phyloP scores from a whole-genome alignment of 305 asterid genomes.

The Solanum chacoense region DNA sequence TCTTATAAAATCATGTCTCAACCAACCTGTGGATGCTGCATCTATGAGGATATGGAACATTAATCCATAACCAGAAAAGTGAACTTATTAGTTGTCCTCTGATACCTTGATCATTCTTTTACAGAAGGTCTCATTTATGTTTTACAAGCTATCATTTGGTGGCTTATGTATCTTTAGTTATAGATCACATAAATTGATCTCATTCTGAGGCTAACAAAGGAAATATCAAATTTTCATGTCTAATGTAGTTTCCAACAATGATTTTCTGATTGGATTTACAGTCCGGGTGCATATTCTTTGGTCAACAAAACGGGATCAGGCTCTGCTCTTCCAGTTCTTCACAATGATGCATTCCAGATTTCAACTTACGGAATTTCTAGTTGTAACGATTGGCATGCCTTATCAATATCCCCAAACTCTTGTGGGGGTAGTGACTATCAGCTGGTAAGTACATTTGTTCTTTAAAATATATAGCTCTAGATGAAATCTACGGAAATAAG shows the following conservation, averaged over 20 bases:
- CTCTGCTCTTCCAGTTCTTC: neutral
- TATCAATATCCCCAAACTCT: conserved; percentile 21
- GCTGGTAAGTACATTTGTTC: conserved; percentile 17
- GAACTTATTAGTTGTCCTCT: neutral
- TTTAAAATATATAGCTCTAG: neutral
- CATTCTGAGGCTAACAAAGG: neutral
- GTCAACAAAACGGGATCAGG: conserved; percentile 1
- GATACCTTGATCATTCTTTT: neutral
- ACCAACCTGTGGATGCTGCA: neutral
- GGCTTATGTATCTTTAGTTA: neutral
- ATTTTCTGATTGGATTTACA: neutral
- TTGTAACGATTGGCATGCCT: conserved; percentile 23
- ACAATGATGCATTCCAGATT: conserved; percentile 11
- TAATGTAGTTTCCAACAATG: neutral
- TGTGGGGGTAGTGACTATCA: conserved; percentile 26
- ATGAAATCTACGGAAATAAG: neutral
- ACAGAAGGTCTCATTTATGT: neutral
- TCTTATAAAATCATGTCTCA: neutral
- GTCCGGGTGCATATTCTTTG: conserved; percentile 19
- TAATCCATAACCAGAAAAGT: neutral
- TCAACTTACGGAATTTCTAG: conserved; percentile 26
- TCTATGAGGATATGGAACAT: neutral
- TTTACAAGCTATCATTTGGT: neutral
- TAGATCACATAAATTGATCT: neutral
- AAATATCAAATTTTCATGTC: neutral